Percentiles rank a stretch among this genome's conserved stretches.
Conservation (phyloP, 2,329 filamentous ascomycete genomes). For the Penicillium freii region DNA sequence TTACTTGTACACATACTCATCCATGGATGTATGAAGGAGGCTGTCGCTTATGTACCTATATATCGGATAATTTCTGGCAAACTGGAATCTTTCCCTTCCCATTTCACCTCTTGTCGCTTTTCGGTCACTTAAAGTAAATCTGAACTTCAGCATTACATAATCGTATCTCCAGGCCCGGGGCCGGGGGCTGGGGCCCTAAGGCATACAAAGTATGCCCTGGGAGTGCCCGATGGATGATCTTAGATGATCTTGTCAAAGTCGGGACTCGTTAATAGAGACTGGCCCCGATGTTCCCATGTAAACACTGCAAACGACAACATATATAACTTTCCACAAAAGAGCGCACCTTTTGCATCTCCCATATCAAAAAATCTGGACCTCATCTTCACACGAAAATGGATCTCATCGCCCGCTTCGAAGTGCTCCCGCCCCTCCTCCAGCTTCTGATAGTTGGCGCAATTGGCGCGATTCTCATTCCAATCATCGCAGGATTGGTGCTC, state of each 20-base stretch:
- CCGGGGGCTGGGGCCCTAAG: too few species aligned
- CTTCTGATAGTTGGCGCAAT: too few species aligned
- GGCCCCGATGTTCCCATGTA: background rate
- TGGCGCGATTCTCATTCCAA: too few species aligned
- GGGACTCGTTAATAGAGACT: background rate
- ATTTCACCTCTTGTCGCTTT: background rate
- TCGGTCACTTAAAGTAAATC: background rate
- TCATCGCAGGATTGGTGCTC: too few species aligned
- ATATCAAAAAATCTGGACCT: too few species aligned
- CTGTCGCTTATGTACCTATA: conserved; percentile 23
- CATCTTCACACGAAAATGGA: too few species aligned
- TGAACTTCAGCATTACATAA: background rate
- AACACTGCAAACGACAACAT: background rate
- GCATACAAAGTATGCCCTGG: background rate
- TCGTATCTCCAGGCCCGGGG: background rate
- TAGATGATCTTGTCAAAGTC: background rate
- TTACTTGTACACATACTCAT: conserved; percentile 26
- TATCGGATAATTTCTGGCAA: conserved; percentile 10
- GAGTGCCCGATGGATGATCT: background rate
- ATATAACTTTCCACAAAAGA: too few species aligned
- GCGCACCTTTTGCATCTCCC: too few species aligned
- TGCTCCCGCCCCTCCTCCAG: too few species aligned
- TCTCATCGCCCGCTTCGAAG: too few species aligned
- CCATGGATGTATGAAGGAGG: conserved; percentile 16
- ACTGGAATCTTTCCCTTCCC: background rate